A percentile compares a stretch with the other conserved stretches of the same genome.
These are phyloP conservation scores for Trametes gibbosa DNA, from an alignment of 768 basidiomycete genomes.

Conservation along the genomic window DNA sequence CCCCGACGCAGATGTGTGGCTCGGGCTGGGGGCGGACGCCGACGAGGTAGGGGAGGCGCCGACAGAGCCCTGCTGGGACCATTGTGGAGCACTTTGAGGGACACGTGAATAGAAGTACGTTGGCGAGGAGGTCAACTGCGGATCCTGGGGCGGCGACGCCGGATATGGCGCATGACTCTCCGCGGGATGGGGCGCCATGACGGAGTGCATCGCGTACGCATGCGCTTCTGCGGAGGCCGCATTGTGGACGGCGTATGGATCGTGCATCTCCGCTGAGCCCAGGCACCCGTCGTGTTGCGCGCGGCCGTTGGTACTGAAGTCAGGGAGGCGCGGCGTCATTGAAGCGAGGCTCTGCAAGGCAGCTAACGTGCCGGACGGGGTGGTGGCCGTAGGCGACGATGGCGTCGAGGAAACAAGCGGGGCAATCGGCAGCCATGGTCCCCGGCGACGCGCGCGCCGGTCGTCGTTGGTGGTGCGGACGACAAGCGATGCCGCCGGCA, in stretches of 20 bases:
- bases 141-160: not conserved
- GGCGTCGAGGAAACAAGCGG: slow-evolving; percentile 12
- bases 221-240: not conserved
- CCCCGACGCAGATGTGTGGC: slow-evolving; percentile 10
- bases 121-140: not conserved
- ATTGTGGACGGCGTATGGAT: not conserved
- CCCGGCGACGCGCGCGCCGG: slow-evolving; percentile 17
- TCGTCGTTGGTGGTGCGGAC: slow-evolving; percentile 14
- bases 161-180: not conserved
- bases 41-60: not conserved
- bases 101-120: slow-evolving; percentile 7
- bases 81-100: not conserved
- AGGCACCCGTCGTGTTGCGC: not conserved
- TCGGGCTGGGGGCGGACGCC: slow-evolving; percentile 14
- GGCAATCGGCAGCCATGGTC: slow-evolving; percentile 20
- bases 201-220: slow-evolving; percentile 1
- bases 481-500: slow-evolving; percentile 14
- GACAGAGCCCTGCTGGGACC: slow-evolving; percentile 4
- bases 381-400: slow-evolving; percentile 14
- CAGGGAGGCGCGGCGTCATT: slow-evolving; percentile 24
- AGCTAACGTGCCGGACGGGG: slow-evolving; percentile 16
- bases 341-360: slow-evolving; percentile 22
- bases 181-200: not conserved
- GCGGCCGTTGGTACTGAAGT: slow-evolving; percentile 16
- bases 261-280: not conserved